Evolutionary conservation across 768 basidiomycete genomes (phyloP), one percentile per base, ranked within the genome.

Genomic region (Tulasnella sp.): DNA sequence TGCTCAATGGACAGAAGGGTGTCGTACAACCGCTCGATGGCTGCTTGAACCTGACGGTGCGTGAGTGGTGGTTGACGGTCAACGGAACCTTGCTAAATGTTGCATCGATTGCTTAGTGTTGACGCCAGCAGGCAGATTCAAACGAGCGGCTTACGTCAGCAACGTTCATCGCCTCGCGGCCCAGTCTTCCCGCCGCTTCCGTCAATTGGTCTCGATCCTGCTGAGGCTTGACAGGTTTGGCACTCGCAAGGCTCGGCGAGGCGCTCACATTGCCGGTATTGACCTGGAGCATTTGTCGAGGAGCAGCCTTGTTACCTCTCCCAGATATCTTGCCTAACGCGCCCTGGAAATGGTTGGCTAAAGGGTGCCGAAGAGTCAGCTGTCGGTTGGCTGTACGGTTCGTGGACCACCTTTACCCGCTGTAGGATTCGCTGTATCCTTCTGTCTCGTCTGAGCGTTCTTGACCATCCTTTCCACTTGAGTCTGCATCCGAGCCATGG

Each of bases 381-480:
- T 19, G 7, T 58, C 36, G 18, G 38, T 72, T 46, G 71, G 48
- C 31, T n/a, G 24, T 27, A 56, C 2, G 9, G 46, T 8, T 14
- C 19, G 27, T 42, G 44, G 7, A 7, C 3, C 1, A 46, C 18
- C 21, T 56, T 34, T 21, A 36, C 44, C 44, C 34, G 75, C 46
- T 84, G 85, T 82, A 31, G 82, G 52, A 7, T 82, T 76, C 24
- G 91, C 92, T 84, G 96, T 94, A 83, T 95, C 94, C 85, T 92
- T 94, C 84, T 96, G 95, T 81, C 95, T 87, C 84, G 92, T 88
- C 82, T 94, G 90, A 0, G 96, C 94, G 84, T 94, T 96, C 82
- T 91, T 96, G 31, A 99, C 97, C 81, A 99, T 94, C 81, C 97
- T 88, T 86, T 99, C 97, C 21, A 99, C 97, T 84, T 99, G 98